Conservation (phyloP, 2,329 filamentous ascomycete genomes). For the Aureobasidium sp. region DNA sequence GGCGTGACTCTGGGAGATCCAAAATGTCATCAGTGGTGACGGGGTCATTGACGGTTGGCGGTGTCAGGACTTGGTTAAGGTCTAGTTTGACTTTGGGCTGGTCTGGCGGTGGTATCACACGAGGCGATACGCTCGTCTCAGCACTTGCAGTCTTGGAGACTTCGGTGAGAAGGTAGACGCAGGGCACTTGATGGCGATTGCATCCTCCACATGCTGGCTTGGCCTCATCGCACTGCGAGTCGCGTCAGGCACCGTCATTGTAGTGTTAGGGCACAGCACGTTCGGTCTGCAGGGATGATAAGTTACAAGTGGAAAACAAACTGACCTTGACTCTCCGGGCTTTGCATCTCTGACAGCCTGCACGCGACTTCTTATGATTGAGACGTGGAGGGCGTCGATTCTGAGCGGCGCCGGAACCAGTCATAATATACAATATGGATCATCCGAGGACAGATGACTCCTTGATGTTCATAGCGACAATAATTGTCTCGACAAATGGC, state of each 20-base stretch:
- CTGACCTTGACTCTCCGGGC: slow-evolving; percentile 11
- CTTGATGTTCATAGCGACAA: background rate
- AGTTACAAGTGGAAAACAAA: background rate
- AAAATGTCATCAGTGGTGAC: background rate
- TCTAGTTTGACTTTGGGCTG: background rate
- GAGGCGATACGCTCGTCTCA: background rate
- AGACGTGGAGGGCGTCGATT: slow-evolving; percentile 4
- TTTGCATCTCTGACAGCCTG: slow-evolving; percentile 12
- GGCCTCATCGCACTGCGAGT: background rate
- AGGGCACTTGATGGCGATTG: slow-evolving; percentile 1
- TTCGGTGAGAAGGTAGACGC: background rate
- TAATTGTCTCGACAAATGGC: background rate
- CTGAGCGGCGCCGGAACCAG: background rate
- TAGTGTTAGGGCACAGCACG: background rate
- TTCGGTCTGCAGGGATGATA: background rate
- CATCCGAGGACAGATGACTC: no score
- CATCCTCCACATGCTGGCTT: slow-evolving; percentile 8
- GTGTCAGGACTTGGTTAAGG: background rate
- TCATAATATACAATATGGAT: background rate
- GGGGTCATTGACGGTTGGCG: background rate
- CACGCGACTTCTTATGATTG: slow-evolving; percentile 7
- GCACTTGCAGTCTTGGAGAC: background rate
- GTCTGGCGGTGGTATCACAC: background rate
- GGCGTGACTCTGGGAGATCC: background rate
- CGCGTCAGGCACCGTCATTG: background rate